Percentiles rank a stretch among this genome's conserved stretches.
Evolutionary conservation across 768 basidiomycete genomes (phyloP).

Genomic region (Ephemerocybe angulata): DNA sequence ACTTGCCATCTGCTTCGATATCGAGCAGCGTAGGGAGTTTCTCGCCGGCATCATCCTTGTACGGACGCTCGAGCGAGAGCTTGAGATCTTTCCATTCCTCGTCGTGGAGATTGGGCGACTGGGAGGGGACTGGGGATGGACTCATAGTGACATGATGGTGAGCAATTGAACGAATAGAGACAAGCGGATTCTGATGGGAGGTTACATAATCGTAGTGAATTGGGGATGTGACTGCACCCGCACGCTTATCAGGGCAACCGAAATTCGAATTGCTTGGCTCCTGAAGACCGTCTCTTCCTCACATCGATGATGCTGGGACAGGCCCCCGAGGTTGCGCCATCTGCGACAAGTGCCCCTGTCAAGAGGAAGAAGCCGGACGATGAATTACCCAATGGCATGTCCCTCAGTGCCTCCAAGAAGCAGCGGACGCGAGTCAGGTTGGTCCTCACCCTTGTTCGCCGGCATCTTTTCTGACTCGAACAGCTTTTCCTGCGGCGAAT

Average conservation of each 20-base stretch:
- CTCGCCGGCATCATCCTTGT: conserved; percentile 72
- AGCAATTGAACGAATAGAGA: neutral
- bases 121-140: neutral
- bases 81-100: conserved; percentile 52
- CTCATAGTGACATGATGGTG: neutral
- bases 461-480: conserved; percentile 11
- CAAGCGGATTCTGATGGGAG: neutral
- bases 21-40: conserved; percentile 62
- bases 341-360: conserved; percentile 27
- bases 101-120: neutral
- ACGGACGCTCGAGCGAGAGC: conserved; percentile 73
- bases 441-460: conserved; percentile 6
- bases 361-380: conserved; percentile 68
- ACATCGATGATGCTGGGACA: conserved; percentile 37
- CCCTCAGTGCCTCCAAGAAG: conserved; percentile 49
- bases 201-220: neutral
- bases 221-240: neutral
- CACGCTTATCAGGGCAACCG: neutral
- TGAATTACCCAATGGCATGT: conserved; percentile 39
- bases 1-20: conserved; percentile 65
- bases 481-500: conserved; percentile 85
- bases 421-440: conserved; percentile 76
- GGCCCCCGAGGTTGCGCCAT: conserved; percentile 25
- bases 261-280: neutral
- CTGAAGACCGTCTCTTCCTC: neutral